phyloP scores from a whole-genome alignment of 2,329 filamentous ascomycete genomes.

The Claviceps capensis region DNA sequence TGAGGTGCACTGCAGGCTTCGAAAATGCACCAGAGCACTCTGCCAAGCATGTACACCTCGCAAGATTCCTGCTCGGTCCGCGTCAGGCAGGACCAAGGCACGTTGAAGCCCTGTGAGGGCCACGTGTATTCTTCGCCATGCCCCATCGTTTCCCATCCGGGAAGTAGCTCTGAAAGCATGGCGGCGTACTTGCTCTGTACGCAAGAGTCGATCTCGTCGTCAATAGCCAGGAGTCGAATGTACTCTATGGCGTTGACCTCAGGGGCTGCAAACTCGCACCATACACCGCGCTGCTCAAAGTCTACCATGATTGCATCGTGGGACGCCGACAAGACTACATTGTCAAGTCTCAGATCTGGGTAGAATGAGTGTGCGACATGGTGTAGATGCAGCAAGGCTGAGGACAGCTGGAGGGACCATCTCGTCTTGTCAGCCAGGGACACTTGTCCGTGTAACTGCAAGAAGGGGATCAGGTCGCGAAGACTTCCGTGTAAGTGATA shows the following conservation, averaged over 20 bases:
- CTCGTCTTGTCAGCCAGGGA: slow-evolving; percentile 30
- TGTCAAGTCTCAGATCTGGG: slow-evolving; percentile 46
- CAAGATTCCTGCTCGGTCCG: slow-evolving; percentile 39
- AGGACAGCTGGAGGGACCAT: slow-evolving; percentile 40
- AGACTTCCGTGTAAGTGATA: slow-evolving; percentile 41
- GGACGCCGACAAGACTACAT: slow-evolving; percentile 36
- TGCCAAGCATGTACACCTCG: slow-evolving; percentile 49
- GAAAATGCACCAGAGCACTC: slow-evolving; percentile 49
- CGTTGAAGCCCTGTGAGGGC: slow-evolving; percentile 37
- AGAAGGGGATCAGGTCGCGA: slow-evolving; percentile 38
- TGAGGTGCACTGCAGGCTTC: slow-evolving; percentile 46
- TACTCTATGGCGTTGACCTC: slow-evolving; percentile 48
- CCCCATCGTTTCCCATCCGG: slow-evolving; percentile 28
- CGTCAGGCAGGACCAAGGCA: slow-evolving; percentile 41
- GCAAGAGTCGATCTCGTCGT: slow-evolving; percentile 29
- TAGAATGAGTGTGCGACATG: slow-evolving; percentile 35
- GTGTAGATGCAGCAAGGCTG: slow-evolving; percentile 36
- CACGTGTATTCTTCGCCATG: slow-evolving; percentile 32
- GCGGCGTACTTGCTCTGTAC: slow-evolving; percentile 26
- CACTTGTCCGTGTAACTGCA: slow-evolving; percentile 32
- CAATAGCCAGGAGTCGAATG: slow-evolving; percentile 36
- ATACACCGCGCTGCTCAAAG: slow-evolving; percentile 49
- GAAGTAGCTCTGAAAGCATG: slow-evolving; percentile 30
- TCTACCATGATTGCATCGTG: slow-evolving; percentile 42
- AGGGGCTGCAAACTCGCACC: slow-evolving; percentile 47